These are phyloP conservation scores for Pichia sporocuriosa DNA, from an alignment of 805 yeast genomes.

Conservation along the genomic window DNA sequence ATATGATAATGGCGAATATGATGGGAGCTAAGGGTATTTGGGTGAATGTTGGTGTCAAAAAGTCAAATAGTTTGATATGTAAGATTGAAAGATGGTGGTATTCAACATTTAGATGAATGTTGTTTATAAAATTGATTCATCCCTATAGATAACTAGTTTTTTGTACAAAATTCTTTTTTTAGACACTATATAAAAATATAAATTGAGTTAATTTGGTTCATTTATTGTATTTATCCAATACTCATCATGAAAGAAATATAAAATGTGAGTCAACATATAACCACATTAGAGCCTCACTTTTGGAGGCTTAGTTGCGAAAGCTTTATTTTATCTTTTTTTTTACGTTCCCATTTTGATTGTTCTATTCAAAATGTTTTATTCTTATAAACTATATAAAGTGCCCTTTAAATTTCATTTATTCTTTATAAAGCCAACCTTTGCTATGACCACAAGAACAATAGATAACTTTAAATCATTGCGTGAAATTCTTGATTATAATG, in stretches of 20 bases:
- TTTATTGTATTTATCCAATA: no score
- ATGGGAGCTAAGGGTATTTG: constrained; percentile 87
- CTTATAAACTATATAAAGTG: not conserved
- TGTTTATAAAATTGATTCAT: no score
- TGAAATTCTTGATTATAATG: constrained; percentile 11
- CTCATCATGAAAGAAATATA: not conserved
- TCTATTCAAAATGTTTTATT: no score
- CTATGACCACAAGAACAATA: constrained; percentile 12
- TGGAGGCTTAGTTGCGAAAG: not conserved
- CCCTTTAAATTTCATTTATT: not conserved
- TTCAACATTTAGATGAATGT: not conserved
- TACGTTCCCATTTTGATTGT: no score
- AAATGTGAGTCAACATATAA: not conserved
- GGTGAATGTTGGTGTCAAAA: constrained; percentile 70
- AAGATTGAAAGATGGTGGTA: constrained; percentile 41
- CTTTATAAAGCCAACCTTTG: not conserved
- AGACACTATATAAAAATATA: not conserved
- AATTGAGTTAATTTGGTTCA: no score
- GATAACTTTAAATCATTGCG: constrained; percentile 9
- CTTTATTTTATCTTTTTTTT: no score
- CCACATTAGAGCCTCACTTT: not conserved
- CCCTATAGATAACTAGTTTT: no score
- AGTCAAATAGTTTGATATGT: constrained; percentile 45
- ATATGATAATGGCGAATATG: constrained; percentile 86
- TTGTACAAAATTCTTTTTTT: no score